A percentile compares a stretch with the other conserved stretches of the same genome.
These are phyloP conservation scores for Saccharomyces hybrid DNA, from an alignment of 1,139 yeast species.

Conservation along the genomic window DNA sequence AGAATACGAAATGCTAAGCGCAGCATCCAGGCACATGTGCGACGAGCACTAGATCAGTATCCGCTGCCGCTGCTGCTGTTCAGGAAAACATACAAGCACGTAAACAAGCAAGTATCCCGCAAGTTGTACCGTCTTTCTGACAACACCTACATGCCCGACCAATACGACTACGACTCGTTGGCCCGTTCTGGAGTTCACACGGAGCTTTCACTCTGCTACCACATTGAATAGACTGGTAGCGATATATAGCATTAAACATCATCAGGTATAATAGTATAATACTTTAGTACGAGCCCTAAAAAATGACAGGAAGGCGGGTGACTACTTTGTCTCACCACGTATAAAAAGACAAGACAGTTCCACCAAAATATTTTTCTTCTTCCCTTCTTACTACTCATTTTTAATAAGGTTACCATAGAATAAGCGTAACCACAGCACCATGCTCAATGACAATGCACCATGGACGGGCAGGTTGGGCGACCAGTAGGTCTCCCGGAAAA, in stretches of 20 bases:
- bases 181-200: constrained; percentile 7
- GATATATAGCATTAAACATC: neutral
- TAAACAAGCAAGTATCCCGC: constrained; percentile 40
- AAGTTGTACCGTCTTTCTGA: constrained; percentile 33
- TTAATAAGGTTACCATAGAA: neutral
- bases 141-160: constrained; percentile 14
- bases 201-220: neutral
- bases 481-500: constrained; percentile 11
- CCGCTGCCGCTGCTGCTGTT: constrained; percentile 41
- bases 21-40: constrained; percentile 46
- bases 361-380: neutral
- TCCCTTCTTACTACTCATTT: neutral
- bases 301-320: neutral
- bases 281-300: neutral
- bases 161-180: constrained; percentile 18
- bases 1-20: constrained; percentile 39
- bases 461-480: neutral
- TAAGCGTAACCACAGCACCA: neutral
- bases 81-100: constrained; percentile 42
- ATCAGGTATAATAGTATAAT: neutral
- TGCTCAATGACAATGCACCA: neutral
- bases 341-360: neutral
- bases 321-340: neutral
- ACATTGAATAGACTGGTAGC: neutral
- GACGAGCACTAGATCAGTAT: constrained; percentile 44